A percentile compares a stretch with the other conserved stretches of the same genome.
Conservation (phyloP, 176 grass and related monocot genomes). For the Oryza punctata region DNA sequence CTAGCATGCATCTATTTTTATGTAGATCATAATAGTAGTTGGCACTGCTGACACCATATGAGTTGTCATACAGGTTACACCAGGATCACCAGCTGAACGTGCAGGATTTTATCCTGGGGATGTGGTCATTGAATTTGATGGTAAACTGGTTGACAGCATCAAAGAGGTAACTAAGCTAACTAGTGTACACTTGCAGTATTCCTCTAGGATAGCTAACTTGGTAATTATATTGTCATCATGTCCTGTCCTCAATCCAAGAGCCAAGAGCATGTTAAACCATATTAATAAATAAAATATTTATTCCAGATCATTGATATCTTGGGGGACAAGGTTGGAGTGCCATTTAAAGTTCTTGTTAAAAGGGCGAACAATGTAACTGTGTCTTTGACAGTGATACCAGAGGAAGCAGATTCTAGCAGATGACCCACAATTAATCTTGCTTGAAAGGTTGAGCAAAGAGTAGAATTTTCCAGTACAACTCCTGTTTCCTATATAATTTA, state of each 20-base stretch:
- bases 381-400: constrained; percentile 67
- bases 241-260: background rate
- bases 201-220: constrained; percentile 3
- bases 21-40: constrained; percentile 11
- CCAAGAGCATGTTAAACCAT: constrained; percentile 9
- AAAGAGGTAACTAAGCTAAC: constrained; percentile 69
- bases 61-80: constrained; percentile 67
- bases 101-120: constrained; percentile 83
- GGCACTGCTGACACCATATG: constrained; percentile 18
- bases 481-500: background rate
- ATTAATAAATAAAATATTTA: constrained; percentile 26
- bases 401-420: constrained; percentile 60
- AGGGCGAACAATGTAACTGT: constrained; percentile 42
- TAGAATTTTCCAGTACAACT: constrained; percentile 28
- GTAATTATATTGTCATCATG: constrained; percentile 4
- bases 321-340: constrained; percentile 64
- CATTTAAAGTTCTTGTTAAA: constrained; percentile 64
- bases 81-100: constrained; percentile 69
- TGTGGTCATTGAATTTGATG: constrained; percentile 69
- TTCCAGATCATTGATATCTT: constrained; percentile 80
- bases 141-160: constrained; percentile 58
- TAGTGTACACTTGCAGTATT: background rate
- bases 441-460: background rate
- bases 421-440: constrained; percentile 44
- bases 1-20: background rate